Evolutionary conservation across 345 rosid genomes (phyloP).

Genomic region (Aquilaria malaccensis): DNA sequence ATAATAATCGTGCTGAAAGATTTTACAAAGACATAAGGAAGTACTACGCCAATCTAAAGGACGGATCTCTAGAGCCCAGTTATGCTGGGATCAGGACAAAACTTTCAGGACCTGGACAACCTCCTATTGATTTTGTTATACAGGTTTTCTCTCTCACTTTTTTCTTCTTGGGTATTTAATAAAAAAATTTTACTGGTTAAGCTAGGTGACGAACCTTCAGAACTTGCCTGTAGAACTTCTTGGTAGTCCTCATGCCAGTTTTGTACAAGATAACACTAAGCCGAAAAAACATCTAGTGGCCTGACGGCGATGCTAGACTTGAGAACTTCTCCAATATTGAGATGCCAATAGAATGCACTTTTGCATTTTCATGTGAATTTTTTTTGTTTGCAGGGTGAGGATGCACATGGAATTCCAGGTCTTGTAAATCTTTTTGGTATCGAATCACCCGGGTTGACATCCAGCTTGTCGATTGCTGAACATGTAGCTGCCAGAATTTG

Average conservation of each 20-base stretch:
- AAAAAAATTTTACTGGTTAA: too few relatives aligned
- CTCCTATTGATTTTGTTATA: conserved; percentile 65
- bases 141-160: conserved; percentile 39
- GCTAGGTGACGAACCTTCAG: too few relatives aligned
- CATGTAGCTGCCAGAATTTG: conserved; percentile 38
- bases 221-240: too few relatives aligned
- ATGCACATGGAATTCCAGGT: conserved; percentile 68
- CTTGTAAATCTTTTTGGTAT: conserved; percentile 89
- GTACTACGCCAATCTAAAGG: conserved; percentile 70
- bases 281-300: too few relatives aligned
- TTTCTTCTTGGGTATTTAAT: background rate
- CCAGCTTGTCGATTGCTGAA: conserved; percentile 92
- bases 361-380: too few relatives aligned
- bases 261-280: too few relatives aligned
- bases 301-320: too few relatives aligned
- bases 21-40: conserved; percentile 75
- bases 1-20: conserved; percentile 34
- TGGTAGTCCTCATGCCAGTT: too few relatives aligned
- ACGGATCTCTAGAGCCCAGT: conserved; percentile 67
- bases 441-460: conserved; percentile 93
- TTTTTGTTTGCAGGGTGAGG: conserved; percentile 54
- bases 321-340: too few relatives aligned
- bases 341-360: too few relatives aligned
- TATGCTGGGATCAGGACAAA: conserved; percentile 89
- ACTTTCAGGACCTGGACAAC: conserved; percentile 66